Evolutionary conservation across 2,329 filamentous ascomycete genomes (phyloP).

Genomic region (Neodidymelliopsis sp.): DNA sequence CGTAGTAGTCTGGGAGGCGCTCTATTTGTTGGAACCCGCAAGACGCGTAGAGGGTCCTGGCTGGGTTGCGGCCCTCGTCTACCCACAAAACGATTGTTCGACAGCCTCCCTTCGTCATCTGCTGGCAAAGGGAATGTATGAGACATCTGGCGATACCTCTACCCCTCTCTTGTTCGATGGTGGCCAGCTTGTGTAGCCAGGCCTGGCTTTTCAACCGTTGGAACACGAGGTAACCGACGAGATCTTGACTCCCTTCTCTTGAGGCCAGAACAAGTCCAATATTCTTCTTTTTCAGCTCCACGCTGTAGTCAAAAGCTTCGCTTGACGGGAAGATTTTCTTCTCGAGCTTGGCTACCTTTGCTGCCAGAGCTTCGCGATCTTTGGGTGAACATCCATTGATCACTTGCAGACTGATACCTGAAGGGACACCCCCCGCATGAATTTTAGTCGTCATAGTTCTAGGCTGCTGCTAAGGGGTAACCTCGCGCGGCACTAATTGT

Average conservation of each 20-base stretch:
- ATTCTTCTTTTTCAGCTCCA: slow-evolving; percentile 59
- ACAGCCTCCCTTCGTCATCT: slow-evolving; percentile 57
- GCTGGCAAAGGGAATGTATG: slow-evolving; percentile 53
- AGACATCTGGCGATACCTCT: slow-evolving; percentile 57
- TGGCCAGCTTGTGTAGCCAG: slow-evolving; percentile 62
- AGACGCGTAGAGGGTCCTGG: slow-evolving; percentile 55
- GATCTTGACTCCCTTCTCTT: slow-evolving; percentile 23
- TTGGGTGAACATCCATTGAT: slow-evolving; percentile 29
- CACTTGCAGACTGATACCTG: slow-evolving; percentile 23
- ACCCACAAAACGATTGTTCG: slow-evolving; percentile 61
- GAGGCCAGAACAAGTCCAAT: slow-evolving; percentile 52
- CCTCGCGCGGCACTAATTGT: not conserved
- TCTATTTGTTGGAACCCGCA: slow-evolving; percentile 58
- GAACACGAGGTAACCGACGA: slow-evolving; percentile 54
- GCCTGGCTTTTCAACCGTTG: slow-evolving; percentile 43
- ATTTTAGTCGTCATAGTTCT: slow-evolving; percentile 13
- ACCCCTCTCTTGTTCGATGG: slow-evolving; percentile 55
- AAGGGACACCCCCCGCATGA: not conserved
- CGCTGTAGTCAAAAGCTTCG: slow-evolving; percentile 58
- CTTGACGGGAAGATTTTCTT: slow-evolving; percentile 60
- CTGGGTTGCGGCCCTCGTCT: slow-evolving; percentile 55
- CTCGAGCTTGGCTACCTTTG: slow-evolving; percentile 49
- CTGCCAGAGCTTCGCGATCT: slow-evolving; percentile 26
- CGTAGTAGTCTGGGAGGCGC: slow-evolving; percentile 59
- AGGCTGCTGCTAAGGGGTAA: not conserved